phyloP scores from a whole-genome alignment of 306 rosid genomes.

The Sindora glabra region DNA sequence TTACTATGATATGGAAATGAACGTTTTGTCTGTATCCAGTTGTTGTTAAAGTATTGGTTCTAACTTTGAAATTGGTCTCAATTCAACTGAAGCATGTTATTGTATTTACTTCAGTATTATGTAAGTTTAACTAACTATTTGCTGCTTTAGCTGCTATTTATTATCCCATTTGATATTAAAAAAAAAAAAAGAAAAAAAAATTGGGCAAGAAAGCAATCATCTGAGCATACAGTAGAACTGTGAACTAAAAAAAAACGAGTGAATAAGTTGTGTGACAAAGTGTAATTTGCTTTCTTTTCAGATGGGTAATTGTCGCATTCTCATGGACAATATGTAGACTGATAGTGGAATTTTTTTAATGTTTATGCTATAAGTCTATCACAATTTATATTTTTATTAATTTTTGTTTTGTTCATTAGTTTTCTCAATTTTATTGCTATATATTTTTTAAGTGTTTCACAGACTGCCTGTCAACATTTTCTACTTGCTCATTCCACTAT shows the following conservation, averaged over 20 bases:
- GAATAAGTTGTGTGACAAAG: not conserved
- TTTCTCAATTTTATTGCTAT: not conserved
- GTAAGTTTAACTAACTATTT: not conserved
- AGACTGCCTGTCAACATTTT: not conserved
- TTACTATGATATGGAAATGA: not conserved
- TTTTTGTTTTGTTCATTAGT: too few species aligned
- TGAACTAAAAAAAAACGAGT: not conserved
- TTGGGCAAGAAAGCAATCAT: not conserved
- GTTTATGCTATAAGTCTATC: too few species aligned
- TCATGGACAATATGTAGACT: not conserved
- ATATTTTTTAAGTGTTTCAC: constrained; percentile 10
- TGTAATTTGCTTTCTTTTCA: not conserved
- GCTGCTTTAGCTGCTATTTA: not conserved
- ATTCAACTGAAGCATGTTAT: not conserved
- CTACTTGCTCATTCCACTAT: constrained; percentile 8
- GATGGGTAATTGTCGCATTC: constrained; percentile 1
- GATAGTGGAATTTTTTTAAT: constrained; percentile 1
- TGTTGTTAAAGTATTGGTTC: not conserved
- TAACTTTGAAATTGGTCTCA: not conserved
- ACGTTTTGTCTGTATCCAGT: not conserved
- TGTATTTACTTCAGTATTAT: not conserved
- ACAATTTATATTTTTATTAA: too few species aligned
- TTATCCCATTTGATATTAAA: not conserved
- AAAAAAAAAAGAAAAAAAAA: too few species aligned
- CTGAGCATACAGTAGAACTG: not conserved